These are phyloP conservation scores for Penicillium riverlandense DNA, from an alignment of 495 filamentous ascomycete species.

Conservation along the genomic window DNA sequence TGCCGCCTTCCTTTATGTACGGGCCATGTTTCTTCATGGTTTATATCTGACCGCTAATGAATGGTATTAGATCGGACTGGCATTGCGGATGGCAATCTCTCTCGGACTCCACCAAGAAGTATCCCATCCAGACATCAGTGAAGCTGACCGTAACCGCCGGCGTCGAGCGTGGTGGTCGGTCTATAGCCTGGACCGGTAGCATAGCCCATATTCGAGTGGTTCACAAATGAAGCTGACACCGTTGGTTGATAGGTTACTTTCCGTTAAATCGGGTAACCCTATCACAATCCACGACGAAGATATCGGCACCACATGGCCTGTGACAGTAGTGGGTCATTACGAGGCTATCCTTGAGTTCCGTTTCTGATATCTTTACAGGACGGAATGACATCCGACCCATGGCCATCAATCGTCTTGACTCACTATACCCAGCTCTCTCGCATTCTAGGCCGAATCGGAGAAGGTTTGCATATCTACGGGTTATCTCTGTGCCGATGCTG, in stretches of 20 bases:
- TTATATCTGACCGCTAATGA: neutral
- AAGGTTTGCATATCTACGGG: slow-evolving; percentile 13
- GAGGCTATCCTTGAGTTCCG: neutral
- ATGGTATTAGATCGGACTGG: slow-evolving; percentile 34
- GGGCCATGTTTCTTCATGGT: slow-evolving; percentile 1
- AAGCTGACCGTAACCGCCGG: slow-evolving; percentile 34
- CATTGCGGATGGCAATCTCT: slow-evolving; percentile 44
- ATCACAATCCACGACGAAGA: slow-evolving; percentile 44
- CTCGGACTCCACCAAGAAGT: slow-evolving; percentile 46
- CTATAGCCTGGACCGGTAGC: slow-evolving; percentile 40
- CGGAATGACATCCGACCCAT: slow-evolving; percentile 21
- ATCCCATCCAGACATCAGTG: slow-evolving; percentile 19
- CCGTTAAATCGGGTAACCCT: slow-evolving; percentile 44
- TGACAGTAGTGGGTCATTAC: slow-evolving; percentile 13
- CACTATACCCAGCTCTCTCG: slow-evolving; percentile 41
- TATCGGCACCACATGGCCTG: slow-evolving; percentile 36
- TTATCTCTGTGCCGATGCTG: neutral
- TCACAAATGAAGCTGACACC: neutral
- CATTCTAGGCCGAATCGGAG: slow-evolving; percentile 37
- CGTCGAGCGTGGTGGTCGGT: slow-evolving; percentile 47
- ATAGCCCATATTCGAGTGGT: neutral
- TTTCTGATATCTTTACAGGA: slow-evolving; percentile 14
- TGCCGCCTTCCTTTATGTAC: slow-evolving; percentile 39
- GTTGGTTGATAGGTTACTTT: slow-evolving; percentile 22
- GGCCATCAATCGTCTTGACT: slow-evolving; percentile 38